Percentiles rank a stretch among this genome's conserved stretches.
Conservation (phyloP, 129 eudicot species). For the Lactuca saligna region DNA sequence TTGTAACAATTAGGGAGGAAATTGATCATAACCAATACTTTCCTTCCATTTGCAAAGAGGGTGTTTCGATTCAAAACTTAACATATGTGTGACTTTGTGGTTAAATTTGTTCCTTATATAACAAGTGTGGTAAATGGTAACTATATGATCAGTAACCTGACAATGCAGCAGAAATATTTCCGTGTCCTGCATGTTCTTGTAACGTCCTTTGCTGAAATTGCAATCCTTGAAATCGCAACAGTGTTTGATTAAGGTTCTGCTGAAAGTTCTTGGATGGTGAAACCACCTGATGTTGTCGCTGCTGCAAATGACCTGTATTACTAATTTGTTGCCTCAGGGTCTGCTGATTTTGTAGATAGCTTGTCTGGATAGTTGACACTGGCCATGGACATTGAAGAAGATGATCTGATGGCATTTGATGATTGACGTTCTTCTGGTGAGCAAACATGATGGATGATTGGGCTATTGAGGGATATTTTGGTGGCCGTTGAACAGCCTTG, state of each 20-base stretch:
- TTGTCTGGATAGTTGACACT: too few species aligned
- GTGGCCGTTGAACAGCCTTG: background rate
- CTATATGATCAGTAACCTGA: conserved; percentile 1
- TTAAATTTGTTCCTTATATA: background rate
- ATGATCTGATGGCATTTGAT: background rate
- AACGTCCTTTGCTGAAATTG: background rate
- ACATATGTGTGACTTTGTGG: background rate
- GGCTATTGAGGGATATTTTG: background rate
- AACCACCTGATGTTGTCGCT: background rate
- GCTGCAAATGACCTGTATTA: background rate
- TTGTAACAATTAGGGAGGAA: too few species aligned
- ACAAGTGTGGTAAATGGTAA: background rate
- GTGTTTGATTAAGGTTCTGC: background rate
- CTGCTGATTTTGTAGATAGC: background rate
- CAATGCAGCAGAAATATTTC: background rate
- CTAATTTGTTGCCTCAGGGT: background rate
- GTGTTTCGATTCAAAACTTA: too few species aligned
- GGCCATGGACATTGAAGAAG: background rate
- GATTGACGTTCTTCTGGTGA: background rate
- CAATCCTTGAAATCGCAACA: background rate
- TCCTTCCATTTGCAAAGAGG: too few species aligned
- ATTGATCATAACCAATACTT: too few species aligned
- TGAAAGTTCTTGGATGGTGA: background rate
- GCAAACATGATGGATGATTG: background rate
- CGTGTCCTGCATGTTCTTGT: background rate